These are phyloP conservation scores for Lachnellula subtilissima DNA, from an alignment of 2,329 filamentous ascomycete species.

Conservation along the genomic window DNA sequence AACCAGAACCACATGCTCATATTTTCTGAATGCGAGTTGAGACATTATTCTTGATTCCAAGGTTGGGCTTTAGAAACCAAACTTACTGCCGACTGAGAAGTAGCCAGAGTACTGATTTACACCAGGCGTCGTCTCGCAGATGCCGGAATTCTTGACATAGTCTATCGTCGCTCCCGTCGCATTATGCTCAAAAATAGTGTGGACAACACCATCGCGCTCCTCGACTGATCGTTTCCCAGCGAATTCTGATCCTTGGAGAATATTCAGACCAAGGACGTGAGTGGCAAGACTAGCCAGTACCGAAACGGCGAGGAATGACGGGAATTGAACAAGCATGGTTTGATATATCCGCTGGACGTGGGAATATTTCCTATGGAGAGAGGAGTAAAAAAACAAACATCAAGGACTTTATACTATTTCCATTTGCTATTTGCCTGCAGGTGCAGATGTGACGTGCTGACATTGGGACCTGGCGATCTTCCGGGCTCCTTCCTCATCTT, in stretches of 20 bases:
- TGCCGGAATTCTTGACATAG: slow-evolving; percentile 46
- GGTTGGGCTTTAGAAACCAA: background rate
- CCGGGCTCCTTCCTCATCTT: too few relatives aligned
- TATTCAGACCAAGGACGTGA: background rate
- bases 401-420: too few relatives aligned
- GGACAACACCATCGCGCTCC: slow-evolving; percentile 35
- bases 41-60: slow-evolving; percentile 21
- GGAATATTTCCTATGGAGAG: too few relatives aligned
- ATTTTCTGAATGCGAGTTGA: slow-evolving; percentile 11
- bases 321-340: too few relatives aligned
- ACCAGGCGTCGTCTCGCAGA: slow-evolving; percentile 46
- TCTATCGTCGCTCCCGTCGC: slow-evolving; percentile 41
- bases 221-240: slow-evolving; percentile 32
- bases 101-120: slow-evolving; percentile 50
- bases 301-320: too few relatives aligned
- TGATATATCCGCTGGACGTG: too few relatives aligned
- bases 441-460: too few relatives aligned
- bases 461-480: too few relatives aligned
- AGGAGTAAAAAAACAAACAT: too few relatives aligned
- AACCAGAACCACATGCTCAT: slow-evolving; percentile 42
- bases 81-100: slow-evolving; percentile 38
- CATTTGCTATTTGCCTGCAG: too few relatives aligned
- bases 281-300: background rate
- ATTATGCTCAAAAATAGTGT: slow-evolving; percentile 45
- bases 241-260: slow-evolving; percentile 12